phyloP scores from a whole-genome alignment of 257 asterid species.

The Solanum okadae region DNA sequence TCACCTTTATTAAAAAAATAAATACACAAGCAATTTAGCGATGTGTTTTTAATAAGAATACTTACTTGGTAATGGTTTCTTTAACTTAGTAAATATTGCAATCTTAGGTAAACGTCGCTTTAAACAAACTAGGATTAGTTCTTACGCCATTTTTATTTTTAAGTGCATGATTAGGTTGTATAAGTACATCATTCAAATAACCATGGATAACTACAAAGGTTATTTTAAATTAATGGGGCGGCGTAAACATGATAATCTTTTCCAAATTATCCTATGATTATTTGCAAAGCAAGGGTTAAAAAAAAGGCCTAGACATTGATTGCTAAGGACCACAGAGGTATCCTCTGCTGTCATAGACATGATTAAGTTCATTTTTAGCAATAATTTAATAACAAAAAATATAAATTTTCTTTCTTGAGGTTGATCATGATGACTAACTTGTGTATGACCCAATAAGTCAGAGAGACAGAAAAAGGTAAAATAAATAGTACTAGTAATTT shows the following conservation, averaged over 20 bases:
- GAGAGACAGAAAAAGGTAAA: background rate
- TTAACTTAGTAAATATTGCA: background rate
- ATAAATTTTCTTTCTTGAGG: background rate
- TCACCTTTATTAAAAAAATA: background rate
- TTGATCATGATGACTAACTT: background rate
- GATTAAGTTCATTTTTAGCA: background rate
- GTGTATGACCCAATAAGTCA: slow-evolving; percentile 1
- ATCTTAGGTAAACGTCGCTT: background rate
- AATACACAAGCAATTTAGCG: background rate
- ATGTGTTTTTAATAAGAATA: background rate
- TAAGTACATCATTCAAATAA: background rate
- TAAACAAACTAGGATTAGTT: background rate
- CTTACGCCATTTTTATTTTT: background rate
- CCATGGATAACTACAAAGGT: background rate
- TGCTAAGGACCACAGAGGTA: background rate
- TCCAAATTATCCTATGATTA: background rate
- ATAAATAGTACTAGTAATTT: background rate
- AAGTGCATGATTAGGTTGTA: background rate
- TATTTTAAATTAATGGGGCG: background rate
- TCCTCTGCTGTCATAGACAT: background rate
- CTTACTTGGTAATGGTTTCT: background rate
- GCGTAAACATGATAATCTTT: background rate
- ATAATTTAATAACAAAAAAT: background rate
- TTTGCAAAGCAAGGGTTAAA: background rate
- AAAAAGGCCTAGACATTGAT: background rate